Base-by-base conservation (phyloP, 2,329 filamentous ascomycete genomes). In the Aspergillus tamarii region DNA sequence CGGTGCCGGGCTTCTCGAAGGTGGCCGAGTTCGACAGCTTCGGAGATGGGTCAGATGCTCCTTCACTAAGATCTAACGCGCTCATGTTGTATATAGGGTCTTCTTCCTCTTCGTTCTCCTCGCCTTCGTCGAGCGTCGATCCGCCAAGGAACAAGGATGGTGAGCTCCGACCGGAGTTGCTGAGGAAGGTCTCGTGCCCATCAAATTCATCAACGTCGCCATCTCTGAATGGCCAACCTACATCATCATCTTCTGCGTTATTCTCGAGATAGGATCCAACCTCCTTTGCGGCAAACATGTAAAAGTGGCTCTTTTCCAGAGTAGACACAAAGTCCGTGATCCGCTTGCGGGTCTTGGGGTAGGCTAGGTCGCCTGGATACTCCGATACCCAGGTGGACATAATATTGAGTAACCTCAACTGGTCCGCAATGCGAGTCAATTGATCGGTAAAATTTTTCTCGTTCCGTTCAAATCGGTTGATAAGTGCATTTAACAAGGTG, bases 361-460 rank as follows among this genome's bases (percentile, higher is more conserved):
- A 89, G 1, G 93, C 93, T 82, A 98, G 97, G 77, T 99, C 95
- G 19, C 93, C 94, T 0, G 95, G 94, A 77, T 98, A 98, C 50
- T 89, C 83, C 19, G 90, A 89, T 1, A 96, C 90, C 95, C 95
- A 99, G 75, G 92, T 91, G 6, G 93, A 92, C 63, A 98, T 82
- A 8, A 95, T 88, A 69, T 91, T 89, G 45, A 97, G 89, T 65
- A 94, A 91, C 58, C 94, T 88, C 60, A 97, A 84, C 75, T 97
- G 94, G 6, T 89, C 88, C 9, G 91, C 89, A 46, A 91, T 94
- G 70, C 90, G 92, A 60, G 89, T 89, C 50, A 97, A 85, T 66
- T 91, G 89, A 67, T 88, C 84, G 64, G 91, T 89, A 50, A 88
- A 87, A 71, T 88, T 88, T 28, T 91, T 84, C 68, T 96, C 91